Base-by-base conservation (phyloP, 2,329 filamentous ascomycete species). In the Periconia sp. region DNA sequence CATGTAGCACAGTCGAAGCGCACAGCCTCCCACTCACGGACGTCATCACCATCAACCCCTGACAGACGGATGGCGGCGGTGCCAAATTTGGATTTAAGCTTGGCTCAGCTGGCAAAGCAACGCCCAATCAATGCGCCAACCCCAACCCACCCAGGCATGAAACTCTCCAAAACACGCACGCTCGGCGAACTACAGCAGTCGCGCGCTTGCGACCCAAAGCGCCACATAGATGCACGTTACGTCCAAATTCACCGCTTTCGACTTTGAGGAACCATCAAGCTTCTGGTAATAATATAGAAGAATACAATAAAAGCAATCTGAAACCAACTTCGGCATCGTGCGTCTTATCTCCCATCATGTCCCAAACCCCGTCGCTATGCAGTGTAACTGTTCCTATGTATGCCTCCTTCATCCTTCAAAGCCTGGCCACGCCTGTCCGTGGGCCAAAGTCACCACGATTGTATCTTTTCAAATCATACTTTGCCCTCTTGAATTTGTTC, bases 391-490 rank as follows among this genome's bases (percentile, higher is more conserved):
- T 13, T 14, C 3, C 3, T 37, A 37, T n/a, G 15, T n/a, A 44
- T 17, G 2, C 37, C 13, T 11, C 41, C 6, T 42, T 42, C 41
- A 23, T 45, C 10, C 8, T 20, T 66, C 57, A 75, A 2, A 74
- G 49, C 20, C 73, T 53, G 1, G 60, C 62, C n/a, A 74, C 54
- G 0, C 73, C 72, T n/a, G 48, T 65, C 52, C 67, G 68, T 8
- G 72, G 61, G 3, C 73, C 72, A 61, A 71, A 75, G 27, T 69
- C 66, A 0, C 72, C 73, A 2, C 67, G 57, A 53, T 75, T 75
- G 42, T 69, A 76, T 41, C 59, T 65, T 45, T 58, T 59, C 37
- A 76, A 42, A 55, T 72, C 64, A n/a, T 53, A 69, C 0, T 69
- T 68, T 0, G 71, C 64, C 40, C 58, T 63, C 53, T 60, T 68